Evolutionary conservation across 352 stramenopile species (phyloP).

Genomic region (Globisporangium radiosum): DNA sequence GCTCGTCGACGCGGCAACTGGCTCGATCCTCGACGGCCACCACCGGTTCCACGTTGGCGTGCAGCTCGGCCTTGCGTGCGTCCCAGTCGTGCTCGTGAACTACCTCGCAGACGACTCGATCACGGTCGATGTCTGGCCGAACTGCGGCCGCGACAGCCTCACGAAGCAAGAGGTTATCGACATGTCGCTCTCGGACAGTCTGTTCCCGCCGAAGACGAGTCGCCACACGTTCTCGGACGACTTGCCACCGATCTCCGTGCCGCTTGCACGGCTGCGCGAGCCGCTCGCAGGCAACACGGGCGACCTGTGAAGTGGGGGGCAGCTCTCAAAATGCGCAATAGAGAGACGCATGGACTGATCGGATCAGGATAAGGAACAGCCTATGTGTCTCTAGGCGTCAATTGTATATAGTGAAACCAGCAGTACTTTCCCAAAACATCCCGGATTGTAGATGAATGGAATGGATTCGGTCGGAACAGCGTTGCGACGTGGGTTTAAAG

Average conservation of each 20-base stretch:
- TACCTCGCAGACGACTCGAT: slow-evolving; percentile 82
- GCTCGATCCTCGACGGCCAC: slow-evolving; percentile 79
- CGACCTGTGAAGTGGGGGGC: slow-evolving; percentile 17
- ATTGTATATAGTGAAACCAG: no score
- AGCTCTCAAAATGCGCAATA: no score
- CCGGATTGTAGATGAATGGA: no score
- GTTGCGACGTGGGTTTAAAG: no score
- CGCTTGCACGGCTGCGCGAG: slow-evolving; percentile 49
- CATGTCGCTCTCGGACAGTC: slow-evolving; percentile 74
- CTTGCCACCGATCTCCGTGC: slow-evolving; percentile 75
- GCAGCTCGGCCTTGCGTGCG: slow-evolving; percentile 56
- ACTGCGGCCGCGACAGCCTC: slow-evolving; percentile 73
- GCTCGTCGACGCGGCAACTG: slow-evolving; percentile 63
- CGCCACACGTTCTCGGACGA: slow-evolving; percentile 82
- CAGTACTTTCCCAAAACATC: no score
- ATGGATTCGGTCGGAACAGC: no score
- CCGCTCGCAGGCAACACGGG: slow-evolving; percentile 29
- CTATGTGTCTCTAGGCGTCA: no score
- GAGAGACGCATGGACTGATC: no score
- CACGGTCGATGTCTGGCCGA: slow-evolving; percentile 82
- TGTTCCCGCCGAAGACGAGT: slow-evolving; percentile 85
- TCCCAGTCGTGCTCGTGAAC: slow-evolving; percentile 76
- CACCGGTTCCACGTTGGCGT: slow-evolving; percentile 77
- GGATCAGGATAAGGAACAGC: no score
- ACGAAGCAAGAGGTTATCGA: slow-evolving; percentile 80